A percentile compares a stretch with the other conserved stretches of the same genome.
Evolutionary conservation across 2,329 filamentous ascomycete genomes (phyloP).

Genomic region (Tolypocladium ophioglossoides): DNA sequence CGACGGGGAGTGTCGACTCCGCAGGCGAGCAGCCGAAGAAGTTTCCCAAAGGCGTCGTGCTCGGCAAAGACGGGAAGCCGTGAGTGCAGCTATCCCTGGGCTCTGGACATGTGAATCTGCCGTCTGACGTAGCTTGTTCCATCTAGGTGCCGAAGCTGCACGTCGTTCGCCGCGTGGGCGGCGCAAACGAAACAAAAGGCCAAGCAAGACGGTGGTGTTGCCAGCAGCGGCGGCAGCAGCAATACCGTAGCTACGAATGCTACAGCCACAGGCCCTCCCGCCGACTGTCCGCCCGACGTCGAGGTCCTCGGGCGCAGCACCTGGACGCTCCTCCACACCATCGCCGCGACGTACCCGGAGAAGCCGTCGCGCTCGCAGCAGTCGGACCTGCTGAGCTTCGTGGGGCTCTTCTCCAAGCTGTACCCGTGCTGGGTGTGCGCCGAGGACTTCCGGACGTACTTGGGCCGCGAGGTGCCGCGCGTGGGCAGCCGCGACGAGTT

Average conservation of each 20-base stretch:
- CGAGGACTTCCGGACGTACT: constrained; percentile 78
- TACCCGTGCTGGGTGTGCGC: constrained; percentile 97
- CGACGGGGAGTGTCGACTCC: constrained; percentile 9
- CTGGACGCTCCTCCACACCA: constrained; percentile 89
- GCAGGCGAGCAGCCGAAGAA: constrained; percentile 33
- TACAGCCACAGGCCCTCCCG: constrained; percentile 26
- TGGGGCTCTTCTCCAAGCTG: constrained; percentile 69
- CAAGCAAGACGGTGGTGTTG: constrained; percentile 5
- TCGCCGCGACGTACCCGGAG: constrained; percentile 77
- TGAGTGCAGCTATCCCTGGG: constrained; percentile 31
- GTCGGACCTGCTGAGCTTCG: constrained; percentile 64
- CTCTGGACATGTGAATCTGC: not conserved
- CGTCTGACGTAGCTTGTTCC: not conserved
- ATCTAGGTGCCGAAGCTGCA: constrained; percentile 22
- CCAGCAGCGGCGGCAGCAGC: constrained; percentile 5
- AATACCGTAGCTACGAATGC: constrained; percentile 17
- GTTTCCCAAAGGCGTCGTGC: constrained; percentile 60
- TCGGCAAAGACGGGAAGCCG: constrained; percentile 79
- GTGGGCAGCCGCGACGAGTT: constrained; percentile 56
- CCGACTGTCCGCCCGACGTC: constrained; percentile 84
- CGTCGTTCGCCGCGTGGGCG: constrained; percentile 18
- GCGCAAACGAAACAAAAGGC: constrained; percentile 17
- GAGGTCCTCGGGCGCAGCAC: constrained; percentile 75
- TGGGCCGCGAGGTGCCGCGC: constrained; percentile 58
- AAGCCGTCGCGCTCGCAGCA: constrained; percentile 59